Percentiles rank a stretch among this genome's conserved stretches.
These are phyloP conservation scores for Microascus cirrosus DNA, from an alignment of 2,329 filamentous ascomycete species.

Conservation along the genomic window DNA sequence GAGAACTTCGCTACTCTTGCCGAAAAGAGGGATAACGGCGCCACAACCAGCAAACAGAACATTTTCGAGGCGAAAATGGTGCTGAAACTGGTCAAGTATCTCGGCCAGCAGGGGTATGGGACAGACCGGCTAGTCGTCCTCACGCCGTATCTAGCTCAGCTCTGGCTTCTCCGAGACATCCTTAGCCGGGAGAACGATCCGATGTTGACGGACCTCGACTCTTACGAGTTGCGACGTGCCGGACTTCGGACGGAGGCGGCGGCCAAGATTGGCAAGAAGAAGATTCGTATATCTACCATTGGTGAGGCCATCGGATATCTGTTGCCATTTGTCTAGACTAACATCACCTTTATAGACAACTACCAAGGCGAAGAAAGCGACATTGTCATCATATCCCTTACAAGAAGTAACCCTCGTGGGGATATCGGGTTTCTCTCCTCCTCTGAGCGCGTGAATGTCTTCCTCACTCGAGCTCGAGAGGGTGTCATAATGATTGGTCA, in stretches of 20 bases:
- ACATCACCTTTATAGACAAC: constrained; percentile 42
- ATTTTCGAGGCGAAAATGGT: constrained; percentile 55
- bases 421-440: constrained; percentile 63
- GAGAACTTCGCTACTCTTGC: not conserved
- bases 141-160: constrained; percentile 62
- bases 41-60: constrained; percentile 39
- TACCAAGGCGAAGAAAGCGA: constrained; percentile 71
- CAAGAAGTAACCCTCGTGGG: constrained; percentile 48
- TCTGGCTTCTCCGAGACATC: constrained; percentile 42
- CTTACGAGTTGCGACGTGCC: constrained; percentile 47
- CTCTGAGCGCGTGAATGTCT: constrained; percentile 57
- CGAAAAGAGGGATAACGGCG: constrained; percentile 36
- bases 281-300: constrained; percentile 56
- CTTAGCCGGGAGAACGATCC: constrained; percentile 50
- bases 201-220: constrained; percentile 58
- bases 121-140: constrained; percentile 55
- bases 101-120: constrained; percentile 61
- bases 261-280: constrained; percentile 36
- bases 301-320: constrained; percentile 31
- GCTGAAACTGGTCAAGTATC: constrained; percentile 51
- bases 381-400: constrained; percentile 58
- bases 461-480: constrained; percentile 56
- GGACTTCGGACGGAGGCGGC: constrained; percentile 46
- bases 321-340: not conserved
- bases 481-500: constrained; percentile 62